A percentile compares a stretch with the other conserved stretches of the same genome.
These are phyloP conservation scores for Trichoderma harzianum DNA, from an alignment of 2,329 filamentous ascomycete species.

Conservation along the genomic window DNA sequence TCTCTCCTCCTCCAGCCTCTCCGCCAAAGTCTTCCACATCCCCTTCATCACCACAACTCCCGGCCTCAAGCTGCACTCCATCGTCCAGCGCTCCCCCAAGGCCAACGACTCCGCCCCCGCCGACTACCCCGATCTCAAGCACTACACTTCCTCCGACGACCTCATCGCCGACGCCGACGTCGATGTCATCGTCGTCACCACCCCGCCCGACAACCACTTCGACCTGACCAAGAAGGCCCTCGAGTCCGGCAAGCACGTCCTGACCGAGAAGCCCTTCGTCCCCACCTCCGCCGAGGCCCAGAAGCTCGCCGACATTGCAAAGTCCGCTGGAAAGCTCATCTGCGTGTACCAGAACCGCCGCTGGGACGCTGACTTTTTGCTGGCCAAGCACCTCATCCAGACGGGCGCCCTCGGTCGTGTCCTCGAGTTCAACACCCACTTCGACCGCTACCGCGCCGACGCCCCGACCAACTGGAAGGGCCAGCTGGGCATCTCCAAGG, in stretches of 20 bases:
- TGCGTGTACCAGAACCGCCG: conserved; percentile 75
- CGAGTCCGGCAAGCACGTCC: conserved; percentile 69
- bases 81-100: conserved; percentile 71
- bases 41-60: conserved; percentile 67
- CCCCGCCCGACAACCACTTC: conserved; percentile 69
- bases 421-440: conserved; percentile 75
- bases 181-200: conserved; percentile 68
- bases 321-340: conserved; percentile 49
- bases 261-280: conserved; percentile 82
- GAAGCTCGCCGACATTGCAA: conserved; percentile 55
- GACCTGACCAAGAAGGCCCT: conserved; percentile 61
- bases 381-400: conserved; percentile 59
- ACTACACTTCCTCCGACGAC: conserved; percentile 59
- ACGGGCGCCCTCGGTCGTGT: conserved; percentile 64
- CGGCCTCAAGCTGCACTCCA: conserved; percentile 65
- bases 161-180: conserved; percentile 64
- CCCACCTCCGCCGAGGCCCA: conserved; percentile 66
- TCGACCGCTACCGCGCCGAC: conserved; percentile 67
- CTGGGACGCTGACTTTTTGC: conserved; percentile 75
- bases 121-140: conserved; percentile 63
- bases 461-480: conserved; percentile 66
- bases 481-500: conserved; percentile 53
- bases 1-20: conserved; percentile 35
- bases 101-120: conserved; percentile 62
- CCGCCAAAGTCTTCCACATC: conserved; percentile 80